Evolutionary conservation across 805 yeast species (phyloP), one percentile per base, ranked within the genome.

Genomic region (Hanseniaspora pseudoguilliermondii): DNA sequence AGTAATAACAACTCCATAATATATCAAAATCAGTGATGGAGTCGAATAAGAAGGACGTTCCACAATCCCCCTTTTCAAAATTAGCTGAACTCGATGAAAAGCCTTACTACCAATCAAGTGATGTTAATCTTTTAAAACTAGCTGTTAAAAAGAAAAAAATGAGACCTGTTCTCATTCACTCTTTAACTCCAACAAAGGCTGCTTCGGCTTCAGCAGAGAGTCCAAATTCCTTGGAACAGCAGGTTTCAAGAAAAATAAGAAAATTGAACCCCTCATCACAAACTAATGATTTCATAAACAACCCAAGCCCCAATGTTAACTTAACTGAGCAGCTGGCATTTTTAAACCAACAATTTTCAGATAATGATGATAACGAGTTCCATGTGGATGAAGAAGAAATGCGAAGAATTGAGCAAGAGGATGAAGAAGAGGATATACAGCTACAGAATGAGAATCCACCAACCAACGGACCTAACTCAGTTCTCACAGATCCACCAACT

Each of bases 371-470:
- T 21, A 51, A 49, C n/a, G 57, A 55, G 8, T 55, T 48, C 29
- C 50, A 36, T 9, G 48, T 55, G 13, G 54, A 49, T 38, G 47
- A 42, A 18, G 54, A 49, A 6, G 54, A 55, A n/a, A 51, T 51
- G 36, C 39, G 32, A 20, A 52, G 58, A 18, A 52, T 55, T 1
- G 63, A 64, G 11, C 62, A 66, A n/a, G 56, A 64, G n/a, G 60
- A 60, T 15, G 32, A 58, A 5, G 59, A 59, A n/a, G 66, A 59
- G 20, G 64, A 58, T 25, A 59, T 63, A 6, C 72, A 73, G 47
- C 78, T 83, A 80, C 69, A 72, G 6, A 63, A 71, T 0, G 60
- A 62, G 10, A 77, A 51, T 35, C 55, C 55, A 18, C 55, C 55
- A 5, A 51, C 49, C 10, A 44, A 43, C 23, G 55, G 40, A 2